These are phyloP conservation scores for Syzygium malaccense DNA, from an alignment of 441 rosid species.

Conservation along the genomic window DNA sequence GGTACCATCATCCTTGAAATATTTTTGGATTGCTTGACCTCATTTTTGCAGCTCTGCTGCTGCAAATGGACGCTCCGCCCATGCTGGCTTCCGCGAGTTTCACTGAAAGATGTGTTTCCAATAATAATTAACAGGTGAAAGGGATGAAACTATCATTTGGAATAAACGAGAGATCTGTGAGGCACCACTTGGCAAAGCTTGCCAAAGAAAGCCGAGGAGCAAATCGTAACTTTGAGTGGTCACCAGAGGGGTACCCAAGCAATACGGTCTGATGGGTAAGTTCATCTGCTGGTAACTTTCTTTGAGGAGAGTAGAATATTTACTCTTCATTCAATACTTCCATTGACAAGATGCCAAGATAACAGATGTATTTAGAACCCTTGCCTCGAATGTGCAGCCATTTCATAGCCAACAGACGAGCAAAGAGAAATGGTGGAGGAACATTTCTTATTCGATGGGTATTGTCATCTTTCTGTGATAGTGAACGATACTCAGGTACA, in stretches of 20 bases:
- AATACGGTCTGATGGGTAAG: not conserved
- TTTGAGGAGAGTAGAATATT: not conserved
- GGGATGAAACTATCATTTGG: slow-evolving; percentile 57
- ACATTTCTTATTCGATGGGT: not conserved
- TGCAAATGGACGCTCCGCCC: not conserved
- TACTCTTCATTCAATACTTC: not conserved
- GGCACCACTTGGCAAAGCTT: slow-evolving; percentile 22
- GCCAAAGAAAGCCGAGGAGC: slow-evolving; percentile 15
- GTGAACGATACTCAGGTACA: not conserved
- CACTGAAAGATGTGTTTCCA: not conserved
- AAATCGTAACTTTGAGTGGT: slow-evolving; percentile 30
- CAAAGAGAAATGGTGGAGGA: not conserved
- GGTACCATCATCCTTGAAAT: slow-evolving; percentile 20
- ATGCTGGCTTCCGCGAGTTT: not conserved
- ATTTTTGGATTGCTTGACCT: not conserved
- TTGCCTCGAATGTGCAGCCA: not conserved
- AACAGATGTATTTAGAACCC: not conserved
- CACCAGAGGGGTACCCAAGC: slow-evolving; percentile 17
- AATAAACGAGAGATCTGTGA: slow-evolving; percentile 41
- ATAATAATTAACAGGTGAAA: slow-evolving; percentile 43
- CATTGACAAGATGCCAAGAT: not conserved
- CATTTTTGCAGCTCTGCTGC: not conserved
- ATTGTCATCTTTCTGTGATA: not conserved
- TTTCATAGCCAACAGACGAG: not conserved
- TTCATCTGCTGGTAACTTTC: not conserved